Evolutionary conservation across 75 land plant species (phyloP), one percentile per base, ranked within the genome.

Genomic region (Pinus tabuliformis): DNA sequence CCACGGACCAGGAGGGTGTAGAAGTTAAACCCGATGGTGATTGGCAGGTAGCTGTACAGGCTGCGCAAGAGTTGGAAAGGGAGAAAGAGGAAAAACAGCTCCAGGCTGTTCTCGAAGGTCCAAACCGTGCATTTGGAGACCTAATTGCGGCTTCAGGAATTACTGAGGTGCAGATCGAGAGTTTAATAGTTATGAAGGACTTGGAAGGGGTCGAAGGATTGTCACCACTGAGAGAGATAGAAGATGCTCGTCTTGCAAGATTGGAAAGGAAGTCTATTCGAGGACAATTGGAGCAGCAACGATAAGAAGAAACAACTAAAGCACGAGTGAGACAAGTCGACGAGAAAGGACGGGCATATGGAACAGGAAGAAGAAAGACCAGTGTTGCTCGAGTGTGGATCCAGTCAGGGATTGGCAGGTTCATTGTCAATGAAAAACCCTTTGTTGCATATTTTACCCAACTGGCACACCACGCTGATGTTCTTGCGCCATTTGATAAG

Each of bases 321-420:
- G 74, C 90, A 33, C 76, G 92, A 56, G 97, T 92, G 17, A 90
- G 84, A 82, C 76, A 73, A 75, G 93, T 94, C 4, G 97, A 94
- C 81, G 91, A 84, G 5, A 81, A 91, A 60, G 99, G 99, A 66
- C 81, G 97, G 56, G 88, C 99, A 39, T 94, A 96, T 83, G 99
- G 92, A 57, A 90, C 92, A 57, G 99, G 99, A 66, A 88, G 90
- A 78, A 85, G 99, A 81, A 96, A 96, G 76, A 87, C 93, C 81
- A 90, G 97, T 77, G 74, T 88, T 59, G 99, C 97, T 45, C 82
- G 92, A 80, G 99, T 96, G 17, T 96, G 91, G 91, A 80, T 96
- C 30, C 80, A 85, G 37, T 90, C 96, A 60, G 99, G 99, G 6
- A 79, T 86, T 59, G 99, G 99, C 12, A 89, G 82, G 70, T 88